Evolutionary conservation across 1,284 basidiomycete species (phyloP).

Genomic region (Leccinum holopus): DNA sequence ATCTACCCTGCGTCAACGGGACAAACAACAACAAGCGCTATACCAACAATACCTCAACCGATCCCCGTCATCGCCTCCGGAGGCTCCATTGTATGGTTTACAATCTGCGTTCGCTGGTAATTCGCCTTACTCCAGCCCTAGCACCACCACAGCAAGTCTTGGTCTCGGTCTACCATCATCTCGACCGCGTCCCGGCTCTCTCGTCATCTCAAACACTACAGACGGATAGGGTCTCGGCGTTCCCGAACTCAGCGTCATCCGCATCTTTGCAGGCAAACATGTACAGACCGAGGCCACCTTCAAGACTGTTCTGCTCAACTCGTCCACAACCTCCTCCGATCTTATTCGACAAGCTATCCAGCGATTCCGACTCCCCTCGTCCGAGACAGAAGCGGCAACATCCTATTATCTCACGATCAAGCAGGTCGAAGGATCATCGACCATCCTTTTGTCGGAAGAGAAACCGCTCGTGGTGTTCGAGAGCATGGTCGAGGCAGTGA

Average conservation of each 20-base stretch:
- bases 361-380: slow-evolving; percentile 78
- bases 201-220: slow-evolving; percentile 60
- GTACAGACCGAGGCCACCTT: slow-evolving; percentile 93
- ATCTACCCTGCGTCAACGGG: slow-evolving; percentile 77
- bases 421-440: slow-evolving; percentile 83
- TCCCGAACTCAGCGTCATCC: slow-evolving; percentile 89
- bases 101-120: slow-evolving; percentile 56
- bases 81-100: slow-evolving; percentile 69
- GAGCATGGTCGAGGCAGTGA: slow-evolving; percentile 72
- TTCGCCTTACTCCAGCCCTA: slow-evolving; percentile 43
- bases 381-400: slow-evolving; percentile 49
- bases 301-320: slow-evolving; percentile 94
- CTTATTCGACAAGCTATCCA: slow-evolving; percentile 91
- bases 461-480: slow-evolving; percentile 88
- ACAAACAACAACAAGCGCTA: slow-evolving; percentile 84
- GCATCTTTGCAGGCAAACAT: slow-evolving; percentile 90
- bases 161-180: slow-evolving; percentile 52
- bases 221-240: slow-evolving; percentile 64
- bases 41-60: slow-evolving; percentile 87
- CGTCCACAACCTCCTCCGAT: slow-evolving; percentile 79
- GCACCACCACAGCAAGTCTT: slow-evolving; percentile 35
- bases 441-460: slow-evolving; percentile 68
- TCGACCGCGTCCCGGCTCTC: slow-evolving; percentile 67
- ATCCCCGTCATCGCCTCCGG: slow-evolving; percentile 73
- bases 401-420: slow-evolving; percentile 94